Percentiles rank a stretch among this genome's conserved stretches.
Evolutionary conservation across 306 rosid species (phyloP).

Genomic region (Hippophae tibetana): DNA sequence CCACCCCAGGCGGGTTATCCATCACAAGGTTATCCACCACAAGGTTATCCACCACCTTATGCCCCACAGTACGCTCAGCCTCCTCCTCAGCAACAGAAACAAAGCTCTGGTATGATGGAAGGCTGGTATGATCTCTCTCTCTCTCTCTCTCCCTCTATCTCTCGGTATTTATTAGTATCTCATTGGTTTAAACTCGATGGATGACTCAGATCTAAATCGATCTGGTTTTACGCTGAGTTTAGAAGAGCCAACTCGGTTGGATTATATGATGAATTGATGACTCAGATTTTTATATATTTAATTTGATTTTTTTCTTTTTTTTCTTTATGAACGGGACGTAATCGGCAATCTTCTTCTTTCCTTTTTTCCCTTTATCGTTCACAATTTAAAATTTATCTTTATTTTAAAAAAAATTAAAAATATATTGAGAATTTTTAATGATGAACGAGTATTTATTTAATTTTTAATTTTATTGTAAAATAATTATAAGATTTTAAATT

Average conservation of each 20-base stretch:
- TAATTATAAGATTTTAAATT: too few species aligned
- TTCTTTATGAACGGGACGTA: too few species aligned
- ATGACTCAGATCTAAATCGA: constrained; percentile 27
- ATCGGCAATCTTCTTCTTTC: too few species aligned
- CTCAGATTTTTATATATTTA: not conserved
- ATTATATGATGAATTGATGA: not conserved
- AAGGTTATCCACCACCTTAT: constrained; percentile 39
- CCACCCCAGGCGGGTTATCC: constrained; percentile 49
- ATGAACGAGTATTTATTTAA: too few species aligned
- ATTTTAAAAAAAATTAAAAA: too few species aligned
- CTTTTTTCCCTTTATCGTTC: too few species aligned
- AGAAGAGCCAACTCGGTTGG: constrained; percentile 12
- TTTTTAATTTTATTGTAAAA: too few species aligned
- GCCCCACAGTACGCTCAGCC: constrained; percentile 81
- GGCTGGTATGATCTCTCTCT: constrained; percentile 51
- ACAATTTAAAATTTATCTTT: too few species aligned
- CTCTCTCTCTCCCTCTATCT: not conserved
- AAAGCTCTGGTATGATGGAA: constrained; percentile 44
- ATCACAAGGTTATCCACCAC: constrained; percentile 38
- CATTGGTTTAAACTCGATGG: not conserved
- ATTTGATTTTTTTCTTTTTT: not conserved
- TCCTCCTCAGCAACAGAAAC: constrained; percentile 34
- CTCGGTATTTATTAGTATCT: not conserved
- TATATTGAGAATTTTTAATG: too few species aligned
- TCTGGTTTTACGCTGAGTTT: constrained; percentile 7